Percentiles rank a stretch among this genome's conserved stretches.
phyloP scores from a whole-genome alignment of 176 grass and related monocot genomes.

The Oryza coarctata region DNA sequence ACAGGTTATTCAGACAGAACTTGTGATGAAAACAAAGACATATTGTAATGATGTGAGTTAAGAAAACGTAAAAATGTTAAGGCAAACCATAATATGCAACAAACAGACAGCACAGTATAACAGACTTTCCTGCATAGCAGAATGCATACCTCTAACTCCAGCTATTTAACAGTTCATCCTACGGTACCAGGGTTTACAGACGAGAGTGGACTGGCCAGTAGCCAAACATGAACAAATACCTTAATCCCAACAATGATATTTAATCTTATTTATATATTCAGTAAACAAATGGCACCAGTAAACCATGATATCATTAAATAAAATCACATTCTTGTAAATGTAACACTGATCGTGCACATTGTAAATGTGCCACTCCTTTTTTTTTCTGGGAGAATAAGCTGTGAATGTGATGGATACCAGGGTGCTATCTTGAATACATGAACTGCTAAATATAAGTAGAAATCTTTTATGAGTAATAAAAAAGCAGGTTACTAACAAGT shows the following conservation, averaged over 20 bases:
- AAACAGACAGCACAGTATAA: not conserved
- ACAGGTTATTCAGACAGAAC: not conserved
- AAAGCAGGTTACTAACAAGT: not conserved
- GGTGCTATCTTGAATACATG: not conserved
- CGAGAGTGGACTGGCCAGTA: not conserved
- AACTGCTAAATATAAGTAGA: not conserved
- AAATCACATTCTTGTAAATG: not conserved
- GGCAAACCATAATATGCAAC: constrained; percentile 5
- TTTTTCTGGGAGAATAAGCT: not conserved
- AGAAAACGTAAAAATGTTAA: not conserved
- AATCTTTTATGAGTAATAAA: not conserved
- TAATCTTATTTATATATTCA: not conserved
- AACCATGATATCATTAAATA: constrained; percentile 22
- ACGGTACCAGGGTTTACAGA: not conserved
- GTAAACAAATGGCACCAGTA: not conserved
- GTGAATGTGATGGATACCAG: not conserved
- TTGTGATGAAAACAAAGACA: constrained; percentile 15
- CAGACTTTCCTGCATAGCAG: not conserved
- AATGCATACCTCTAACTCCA: not conserved
- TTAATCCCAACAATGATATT: not conserved
- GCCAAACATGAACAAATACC: not conserved
- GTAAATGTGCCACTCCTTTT: not conserved
- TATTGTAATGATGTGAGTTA: not conserved
- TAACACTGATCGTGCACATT: not conserved
- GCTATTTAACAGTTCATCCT: not conserved